Percentiles rank a stretch among this genome's conserved stretches.
Evolutionary conservation across 2,329 filamentous ascomycete genomes (phyloP).

Genomic region (Ascochyta koolunga): DNA sequence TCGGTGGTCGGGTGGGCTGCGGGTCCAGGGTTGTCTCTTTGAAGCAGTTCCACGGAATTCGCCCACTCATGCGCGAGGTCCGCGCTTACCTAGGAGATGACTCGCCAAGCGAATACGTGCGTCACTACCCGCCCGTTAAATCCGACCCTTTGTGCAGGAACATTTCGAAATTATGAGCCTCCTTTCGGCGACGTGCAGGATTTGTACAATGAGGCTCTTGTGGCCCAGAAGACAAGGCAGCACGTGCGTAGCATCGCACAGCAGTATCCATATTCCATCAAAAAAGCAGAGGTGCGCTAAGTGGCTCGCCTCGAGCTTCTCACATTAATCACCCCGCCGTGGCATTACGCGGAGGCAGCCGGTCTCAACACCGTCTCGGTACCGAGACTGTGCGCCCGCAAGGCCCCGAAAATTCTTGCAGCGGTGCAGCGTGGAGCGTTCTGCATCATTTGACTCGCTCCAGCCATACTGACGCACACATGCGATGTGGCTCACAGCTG

Average conservation of each 20-base stretch:
- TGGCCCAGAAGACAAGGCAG: conserved; percentile 14
- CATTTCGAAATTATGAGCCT: conserved; percentile 4
- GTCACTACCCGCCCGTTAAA: conserved; percentile 13
- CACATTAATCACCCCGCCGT: conserved; percentile 23
- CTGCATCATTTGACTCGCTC: conserved; percentile 14
- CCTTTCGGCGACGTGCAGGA: conserved; percentile 8
- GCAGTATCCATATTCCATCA: conserved; percentile 7
- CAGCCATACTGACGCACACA: conserved; percentile 10
- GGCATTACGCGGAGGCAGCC: conserved; percentile 18
- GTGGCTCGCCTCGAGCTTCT: conserved; percentile 18
- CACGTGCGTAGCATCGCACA: conserved; percentile 14
- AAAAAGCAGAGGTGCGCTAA: conserved; percentile 1
- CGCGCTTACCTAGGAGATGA: conserved; percentile 13
- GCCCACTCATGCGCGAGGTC: conserved; percentile 13
- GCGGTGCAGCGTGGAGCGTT: conserved; percentile 3
- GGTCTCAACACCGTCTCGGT: conserved; percentile 27
- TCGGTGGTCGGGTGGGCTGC: conserved; percentile 8
- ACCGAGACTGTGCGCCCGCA: conserved; percentile 10
- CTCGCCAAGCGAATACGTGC: conserved; percentile 14
- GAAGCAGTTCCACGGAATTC: conserved; percentile 5
- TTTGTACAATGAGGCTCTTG: conserved; percentile 18
- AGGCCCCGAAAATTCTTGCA: conserved; percentile 16
- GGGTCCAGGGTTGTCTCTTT: conserved; percentile 15
- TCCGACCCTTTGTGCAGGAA: conserved; percentile 13
- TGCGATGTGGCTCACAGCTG: conserved; percentile 2